Evolutionary conservation across 805 yeast genomes (phyloP).

Genomic region (Yamadazyma laniorum): DNA sequence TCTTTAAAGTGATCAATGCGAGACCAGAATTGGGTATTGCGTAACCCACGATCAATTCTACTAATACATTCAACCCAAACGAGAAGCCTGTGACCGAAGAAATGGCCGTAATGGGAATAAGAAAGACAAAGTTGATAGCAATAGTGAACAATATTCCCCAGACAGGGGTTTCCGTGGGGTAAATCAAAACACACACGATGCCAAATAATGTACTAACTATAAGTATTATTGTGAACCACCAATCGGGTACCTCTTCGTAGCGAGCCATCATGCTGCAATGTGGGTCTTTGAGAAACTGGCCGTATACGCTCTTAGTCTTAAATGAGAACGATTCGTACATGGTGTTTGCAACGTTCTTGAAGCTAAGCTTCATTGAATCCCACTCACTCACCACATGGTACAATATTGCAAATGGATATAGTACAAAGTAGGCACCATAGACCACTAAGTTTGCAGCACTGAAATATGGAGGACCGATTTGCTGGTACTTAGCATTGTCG

Average conservation of each 20-base stretch:
- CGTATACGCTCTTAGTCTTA: slow-evolving; percentile 18
- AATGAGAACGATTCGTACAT: slow-evolving; percentile 22
- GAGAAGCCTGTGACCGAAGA: slow-evolving; percentile 60
- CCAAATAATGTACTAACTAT: slow-evolving; percentile 44
- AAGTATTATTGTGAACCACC: slow-evolving; percentile 58
- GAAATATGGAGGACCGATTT: slow-evolving; percentile 66
- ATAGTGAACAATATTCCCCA: slow-evolving; percentile 63
- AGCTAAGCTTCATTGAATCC: slow-evolving; percentile 39
- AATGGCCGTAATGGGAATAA: slow-evolving; percentile 61
- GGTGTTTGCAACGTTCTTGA: slow-evolving; percentile 30
- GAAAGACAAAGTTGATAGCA: slow-evolving; percentile 50
- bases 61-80: slow-evolving; percentile 59
- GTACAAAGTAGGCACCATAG: slow-evolving; percentile 56
- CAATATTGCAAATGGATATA: slow-evolving; percentile 54
- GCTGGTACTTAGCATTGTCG: slow-evolving; percentile 46
- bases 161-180: slow-evolving; percentile 56
- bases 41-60: slow-evolving; percentile 65
- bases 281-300: slow-evolving; percentile 43
- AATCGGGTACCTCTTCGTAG: slow-evolving; percentile 71
- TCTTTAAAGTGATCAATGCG: slow-evolving; percentile 52
- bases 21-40: slow-evolving; percentile 59
- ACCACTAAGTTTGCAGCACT: slow-evolving; percentile 59
- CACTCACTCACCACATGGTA: slow-evolving; percentile 49
- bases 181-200: slow-evolving; percentile 44
- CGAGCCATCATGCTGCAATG: slow-evolving; percentile 56